A percentile compares a stretch with the other conserved stretches of the same genome.
phyloP scores from a whole-genome alignment of 2,329 filamentous ascomycete genomes.

The Graphilbum sp. region DNA sequence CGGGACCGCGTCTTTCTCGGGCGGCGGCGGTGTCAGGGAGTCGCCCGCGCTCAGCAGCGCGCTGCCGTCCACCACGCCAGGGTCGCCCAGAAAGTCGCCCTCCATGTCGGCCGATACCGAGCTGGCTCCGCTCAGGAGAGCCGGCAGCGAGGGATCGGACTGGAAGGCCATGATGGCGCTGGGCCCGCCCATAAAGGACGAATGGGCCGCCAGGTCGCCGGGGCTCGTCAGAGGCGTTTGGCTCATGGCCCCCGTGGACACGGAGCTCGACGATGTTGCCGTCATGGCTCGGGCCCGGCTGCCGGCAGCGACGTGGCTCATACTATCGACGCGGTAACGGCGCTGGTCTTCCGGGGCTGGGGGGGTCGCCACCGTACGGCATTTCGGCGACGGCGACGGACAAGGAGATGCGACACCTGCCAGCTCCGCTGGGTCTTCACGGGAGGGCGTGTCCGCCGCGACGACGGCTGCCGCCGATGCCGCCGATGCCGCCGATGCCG shows the following conservation, averaged over 20 bases:
- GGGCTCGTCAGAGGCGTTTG: constrained; percentile 36
- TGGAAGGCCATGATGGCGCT: constrained; percentile 37
- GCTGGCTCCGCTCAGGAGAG: constrained; percentile 45
- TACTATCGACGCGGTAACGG: neutral
- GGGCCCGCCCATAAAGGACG: constrained; percentile 9
- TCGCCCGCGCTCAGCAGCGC: constrained; percentile 35
- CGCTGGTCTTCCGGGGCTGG: neutral
- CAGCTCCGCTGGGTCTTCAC: too few relatives aligned
- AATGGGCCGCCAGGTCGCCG: constrained; percentile 29
- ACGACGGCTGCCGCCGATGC: too few relatives aligned
- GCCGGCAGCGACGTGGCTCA: neutral
- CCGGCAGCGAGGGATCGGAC: constrained; percentile 47
- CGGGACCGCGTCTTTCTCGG: constrained; percentile 22
- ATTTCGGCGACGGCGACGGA: neutral
- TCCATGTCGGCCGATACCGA: constrained; percentile 48
- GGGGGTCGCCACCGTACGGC: too few relatives aligned
- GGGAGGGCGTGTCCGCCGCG: too few relatives aligned
- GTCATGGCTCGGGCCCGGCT: constrained; percentile 10
- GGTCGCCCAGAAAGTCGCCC: constrained; percentile 38
- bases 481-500: too few relatives aligned
- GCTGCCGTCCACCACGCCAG: constrained; percentile 26
- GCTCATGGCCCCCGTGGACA: constrained; percentile 27
- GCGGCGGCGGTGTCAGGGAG: constrained; percentile 35
- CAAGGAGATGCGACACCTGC: too few relatives aligned
- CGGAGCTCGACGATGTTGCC: constrained; percentile 33